These are phyloP conservation scores for Citrus sp. DNA, from an alignment of 345 rosid genomes.

Conservation along the genomic window DNA sequence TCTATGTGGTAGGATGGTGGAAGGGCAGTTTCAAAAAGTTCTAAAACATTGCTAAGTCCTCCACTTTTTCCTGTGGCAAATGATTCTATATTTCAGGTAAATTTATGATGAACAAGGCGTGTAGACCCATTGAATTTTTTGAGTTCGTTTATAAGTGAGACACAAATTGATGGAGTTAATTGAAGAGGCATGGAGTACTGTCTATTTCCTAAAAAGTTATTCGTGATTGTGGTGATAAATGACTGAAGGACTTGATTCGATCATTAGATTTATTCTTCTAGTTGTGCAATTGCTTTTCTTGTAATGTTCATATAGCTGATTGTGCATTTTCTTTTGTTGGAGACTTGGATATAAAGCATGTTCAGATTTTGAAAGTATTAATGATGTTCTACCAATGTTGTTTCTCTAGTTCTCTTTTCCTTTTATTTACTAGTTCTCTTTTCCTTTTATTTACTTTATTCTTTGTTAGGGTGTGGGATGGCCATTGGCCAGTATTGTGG, in stretches of 20 bases:
- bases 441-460: neutral
- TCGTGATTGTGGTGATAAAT: neutral
- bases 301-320: neutral
- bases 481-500: neutral
- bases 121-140: neutral
- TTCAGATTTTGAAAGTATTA: neutral
- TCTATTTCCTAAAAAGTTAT: neutral
- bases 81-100: constrained; percentile 71
- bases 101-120: neutral
- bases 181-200: neutral
- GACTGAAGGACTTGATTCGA: neutral
- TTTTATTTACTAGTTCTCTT: too few species aligned
- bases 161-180: neutral
- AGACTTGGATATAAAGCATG: neutral
- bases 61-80: constrained; percentile 53
- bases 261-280: neutral
- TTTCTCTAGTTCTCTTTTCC: neutral
- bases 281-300: neutral
- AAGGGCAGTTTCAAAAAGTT: constrained; percentile 50
- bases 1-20: constrained; percentile 59
- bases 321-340: neutral
- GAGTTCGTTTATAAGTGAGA: neutral
- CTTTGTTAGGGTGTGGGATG: too few species aligned
- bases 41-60: constrained; percentile 36
- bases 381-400: neutral